Base-by-base conservation (phyloP, 2,329 filamentous ascomycete species). In the Fusarium marasasianum region DNA sequence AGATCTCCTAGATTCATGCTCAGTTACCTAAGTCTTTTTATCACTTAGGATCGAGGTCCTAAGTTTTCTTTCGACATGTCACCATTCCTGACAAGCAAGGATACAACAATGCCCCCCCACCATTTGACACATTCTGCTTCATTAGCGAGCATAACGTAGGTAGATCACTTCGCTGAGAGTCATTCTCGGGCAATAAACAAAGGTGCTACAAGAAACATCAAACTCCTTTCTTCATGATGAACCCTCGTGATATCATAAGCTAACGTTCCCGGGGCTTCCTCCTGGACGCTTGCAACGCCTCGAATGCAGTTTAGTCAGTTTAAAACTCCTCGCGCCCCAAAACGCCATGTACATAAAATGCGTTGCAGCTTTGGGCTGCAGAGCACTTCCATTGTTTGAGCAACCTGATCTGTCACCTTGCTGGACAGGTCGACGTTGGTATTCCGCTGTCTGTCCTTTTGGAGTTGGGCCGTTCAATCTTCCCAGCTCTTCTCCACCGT, bases 401-500 rank as follows among this genome's bases (percentile, higher is more conserved):
- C 51, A 73, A 43, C 63, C 55, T 72, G 43, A 72, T 72, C 63
- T 64, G 62, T 74, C 26, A 40, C 54, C 50, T 69, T 55, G 40
- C 55, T 64, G 67, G 71, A 74, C 71, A 74, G 58, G 56, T 50
- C 43, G 71, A 74, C 71, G 71, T 74, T 74, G 71, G 71, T 63
- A 74, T 74, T 74, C 71, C 71, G 71, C 62, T 65, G 50, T 63
- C 64, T 73, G 53, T 75, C 66, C 56, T 45, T 51, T 47, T 48
- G 45, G n/a, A 53, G 31, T 56, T 59, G 22, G 47, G 40, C 57
- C 24, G 15, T 57, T 81, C 78, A 97, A 80, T 98, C 96, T 74
- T 98, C 96, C 96, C 96, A 99, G 86, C 96, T 98, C 90, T 98
- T 98, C 87, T 99, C 96, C 22, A 99, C 96, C 1, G 96, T 98